Percentiles rank a stretch among this genome's conserved stretches.
These are phyloP conservation scores for Fragaria ananassa DNA, from an alignment of 306 rosid species.

Conservation along the genomic window DNA sequence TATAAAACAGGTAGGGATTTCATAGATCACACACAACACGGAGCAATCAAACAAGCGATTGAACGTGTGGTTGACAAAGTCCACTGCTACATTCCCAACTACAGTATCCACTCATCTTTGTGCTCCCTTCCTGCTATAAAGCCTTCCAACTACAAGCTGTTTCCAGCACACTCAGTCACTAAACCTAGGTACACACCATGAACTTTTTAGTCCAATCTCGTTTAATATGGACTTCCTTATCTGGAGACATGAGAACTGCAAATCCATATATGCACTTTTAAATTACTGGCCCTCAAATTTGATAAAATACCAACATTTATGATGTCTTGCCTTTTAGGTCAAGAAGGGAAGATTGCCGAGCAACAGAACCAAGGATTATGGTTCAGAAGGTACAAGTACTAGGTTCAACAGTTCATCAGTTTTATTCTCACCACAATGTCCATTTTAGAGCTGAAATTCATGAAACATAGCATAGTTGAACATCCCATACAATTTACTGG, in stretches of 20 bases:
- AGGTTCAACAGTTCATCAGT: neutral
- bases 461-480: neutral
- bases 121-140: neutral
- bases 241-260: neutral
- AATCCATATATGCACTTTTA: neutral
- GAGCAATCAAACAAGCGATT: neutral
- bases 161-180: neutral
- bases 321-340: neutral
- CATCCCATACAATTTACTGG: neutral
- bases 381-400: neutral
- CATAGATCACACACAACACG: conserved; percentile 11
- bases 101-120: neutral
- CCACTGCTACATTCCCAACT: neutral
- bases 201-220: neutral
- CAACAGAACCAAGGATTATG: neutral
- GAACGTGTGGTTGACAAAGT: neutral
- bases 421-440: neutral
- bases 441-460: neutral
- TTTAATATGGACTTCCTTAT: neutral
- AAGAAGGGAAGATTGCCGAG: neutral
- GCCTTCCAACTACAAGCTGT: conserved; percentile 9
- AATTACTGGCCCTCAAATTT: neutral
- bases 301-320: neutral
- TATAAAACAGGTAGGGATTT: neutral
- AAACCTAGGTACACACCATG: neutral